Conservation (phyloP, 2,329 filamentous ascomycete species). For the Talaromyces pinophilus region DNA sequence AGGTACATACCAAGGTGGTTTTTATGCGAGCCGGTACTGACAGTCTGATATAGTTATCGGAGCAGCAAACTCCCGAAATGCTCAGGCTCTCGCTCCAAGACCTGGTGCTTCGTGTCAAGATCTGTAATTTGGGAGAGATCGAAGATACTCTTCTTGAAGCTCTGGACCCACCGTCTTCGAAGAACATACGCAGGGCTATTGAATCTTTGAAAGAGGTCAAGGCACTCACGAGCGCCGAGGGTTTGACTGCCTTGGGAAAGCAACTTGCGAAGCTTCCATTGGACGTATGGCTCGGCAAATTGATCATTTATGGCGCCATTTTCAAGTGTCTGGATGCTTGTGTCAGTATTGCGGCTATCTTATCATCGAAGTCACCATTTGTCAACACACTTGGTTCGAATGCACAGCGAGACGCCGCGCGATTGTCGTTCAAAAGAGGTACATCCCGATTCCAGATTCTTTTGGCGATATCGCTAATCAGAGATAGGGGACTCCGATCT, state of each 20-base stretch:
- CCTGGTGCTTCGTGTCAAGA: constrained; percentile 92
- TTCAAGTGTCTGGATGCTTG: constrained; percentile 92
- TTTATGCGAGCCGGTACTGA: neutral
- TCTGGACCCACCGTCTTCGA: constrained; percentile 83
- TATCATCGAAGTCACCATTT: constrained; percentile 95
- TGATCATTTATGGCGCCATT: constrained; percentile 80
- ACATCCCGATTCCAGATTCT: constrained; percentile 15
- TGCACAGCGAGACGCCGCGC: constrained; percentile 76
- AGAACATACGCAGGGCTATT: constrained; percentile 90
- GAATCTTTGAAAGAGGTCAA: constrained; percentile 92
- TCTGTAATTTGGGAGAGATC: constrained; percentile 91
- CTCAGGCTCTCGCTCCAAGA: constrained; percentile 91
- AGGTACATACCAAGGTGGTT: constrained; percentile 41
- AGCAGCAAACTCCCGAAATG: constrained; percentile 96
- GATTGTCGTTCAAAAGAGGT: constrained; percentile 74
- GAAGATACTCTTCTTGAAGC: constrained; percentile 86
- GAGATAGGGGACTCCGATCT: constrained; percentile 77
- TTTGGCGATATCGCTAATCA: constrained; percentile 14
- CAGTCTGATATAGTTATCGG: constrained; percentile 63
- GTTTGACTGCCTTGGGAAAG: constrained; percentile 80
- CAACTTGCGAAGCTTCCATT: constrained; percentile 87
- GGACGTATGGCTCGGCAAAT: constrained; percentile 91
- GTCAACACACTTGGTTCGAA: constrained; percentile 81
- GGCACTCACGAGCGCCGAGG: constrained; percentile 77
- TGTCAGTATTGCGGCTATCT: constrained; percentile 85